A percentile compares a stretch with the other conserved stretches of the same genome.
These are phyloP conservation scores for Ilyonectria sp. DNA, from an alignment of 2,329 filamentous ascomycete genomes.

Conservation along the genomic window DNA sequence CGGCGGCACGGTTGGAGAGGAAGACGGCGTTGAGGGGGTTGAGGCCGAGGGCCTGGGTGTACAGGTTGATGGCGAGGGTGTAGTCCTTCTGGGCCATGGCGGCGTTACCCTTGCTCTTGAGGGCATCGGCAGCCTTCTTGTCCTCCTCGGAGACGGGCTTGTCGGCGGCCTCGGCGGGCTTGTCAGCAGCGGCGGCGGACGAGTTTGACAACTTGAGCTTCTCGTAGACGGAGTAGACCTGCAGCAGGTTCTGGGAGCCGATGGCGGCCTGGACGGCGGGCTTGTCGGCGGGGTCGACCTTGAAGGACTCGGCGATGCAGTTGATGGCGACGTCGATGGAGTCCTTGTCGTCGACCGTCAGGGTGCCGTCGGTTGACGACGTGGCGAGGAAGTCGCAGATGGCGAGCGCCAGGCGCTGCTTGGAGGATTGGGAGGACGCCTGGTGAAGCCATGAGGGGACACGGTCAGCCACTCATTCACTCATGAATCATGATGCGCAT, in stretches of 20 bases:
- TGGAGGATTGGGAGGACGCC: constrained; percentile 62
- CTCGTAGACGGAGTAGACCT: constrained; percentile 97
- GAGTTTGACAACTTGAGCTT: constrained; percentile 79
- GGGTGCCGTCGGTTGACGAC: constrained; percentile 89
- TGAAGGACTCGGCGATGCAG: constrained; percentile 96
- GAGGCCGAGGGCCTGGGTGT: constrained; percentile 87
- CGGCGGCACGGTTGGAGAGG: constrained; percentile 96
- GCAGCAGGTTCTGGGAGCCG: constrained; percentile 87
- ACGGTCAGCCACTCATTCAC: constrained; percentile 13
- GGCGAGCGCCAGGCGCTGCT: constrained; percentile 94
- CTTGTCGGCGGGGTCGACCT: constrained; percentile 87
- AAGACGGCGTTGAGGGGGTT: constrained; percentile 93
- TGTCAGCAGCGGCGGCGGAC: constrained; percentile 55
- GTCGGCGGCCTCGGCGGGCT: constrained; percentile 48
- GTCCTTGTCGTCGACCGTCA: constrained; percentile 90
- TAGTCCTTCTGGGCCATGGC: constrained; percentile 98
- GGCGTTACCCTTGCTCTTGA: constrained; percentile 93
- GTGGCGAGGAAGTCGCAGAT: constrained; percentile 95
- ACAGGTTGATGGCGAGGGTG: constrained; percentile 83
- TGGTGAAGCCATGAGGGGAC: constrained; percentile 18
- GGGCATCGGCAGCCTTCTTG: constrained; percentile 86
- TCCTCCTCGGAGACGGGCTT: constrained; percentile 65
- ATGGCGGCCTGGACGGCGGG: constrained; percentile 82
- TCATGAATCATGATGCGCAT: not conserved
- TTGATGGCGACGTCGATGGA: constrained; percentile 94